Evolutionary conservation across 345 rosid genomes (phyloP).

Genomic region (Murraya koenigii): DNA sequence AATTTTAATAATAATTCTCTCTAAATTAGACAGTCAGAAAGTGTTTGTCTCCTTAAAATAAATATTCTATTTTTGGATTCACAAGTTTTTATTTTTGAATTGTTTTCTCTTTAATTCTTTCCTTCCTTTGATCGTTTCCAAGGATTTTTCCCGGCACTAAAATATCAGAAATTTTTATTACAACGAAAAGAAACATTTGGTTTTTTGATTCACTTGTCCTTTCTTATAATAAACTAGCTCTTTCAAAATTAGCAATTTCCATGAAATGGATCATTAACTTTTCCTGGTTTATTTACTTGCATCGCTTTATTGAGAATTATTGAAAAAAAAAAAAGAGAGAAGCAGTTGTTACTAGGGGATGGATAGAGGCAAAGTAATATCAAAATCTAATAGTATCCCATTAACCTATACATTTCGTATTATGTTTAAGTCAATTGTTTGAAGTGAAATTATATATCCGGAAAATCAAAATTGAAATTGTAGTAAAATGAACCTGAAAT

Average conservation of each 20-base stretch:
- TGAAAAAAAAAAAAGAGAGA: no score
- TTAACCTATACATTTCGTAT: background rate
- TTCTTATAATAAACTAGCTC: no score
- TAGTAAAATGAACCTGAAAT: background rate
- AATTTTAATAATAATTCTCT: background rate
- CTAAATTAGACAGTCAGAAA: background rate
- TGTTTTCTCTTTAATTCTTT: background rate
- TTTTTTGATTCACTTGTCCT: background rate
- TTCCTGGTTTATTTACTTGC: no score
- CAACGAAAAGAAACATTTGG: background rate
- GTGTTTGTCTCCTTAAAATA: background rate
- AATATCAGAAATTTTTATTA: background rate
- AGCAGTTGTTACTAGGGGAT: background rate
- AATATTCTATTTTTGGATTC: background rate
- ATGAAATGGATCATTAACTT: background rate
- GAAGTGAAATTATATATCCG: background rate
- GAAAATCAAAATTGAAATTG: background rate
- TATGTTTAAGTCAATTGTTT: background rate
- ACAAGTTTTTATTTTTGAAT: background rate
- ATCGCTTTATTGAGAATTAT: no score
- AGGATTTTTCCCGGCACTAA: background rate
- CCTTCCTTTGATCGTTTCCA: background rate
- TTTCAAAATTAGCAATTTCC: background rate
- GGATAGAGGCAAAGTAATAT: background rate
- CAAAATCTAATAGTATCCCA: background rate